phyloP scores from a whole-genome alignment of 2,329 filamentous ascomycete species.

The Hypomyces rosellus region DNA sequence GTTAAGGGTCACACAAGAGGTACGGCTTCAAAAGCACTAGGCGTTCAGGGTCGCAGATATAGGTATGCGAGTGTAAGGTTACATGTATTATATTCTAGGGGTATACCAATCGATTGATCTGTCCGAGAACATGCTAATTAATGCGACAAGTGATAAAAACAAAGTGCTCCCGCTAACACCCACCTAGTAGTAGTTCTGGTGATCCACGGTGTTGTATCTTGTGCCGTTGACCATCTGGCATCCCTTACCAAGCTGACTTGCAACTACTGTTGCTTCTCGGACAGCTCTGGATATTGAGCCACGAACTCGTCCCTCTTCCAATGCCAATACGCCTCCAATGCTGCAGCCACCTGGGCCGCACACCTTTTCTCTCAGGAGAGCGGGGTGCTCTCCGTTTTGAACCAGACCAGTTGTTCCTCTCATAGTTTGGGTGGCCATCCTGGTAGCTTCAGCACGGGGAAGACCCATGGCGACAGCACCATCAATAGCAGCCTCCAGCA shows the following conservation, averaged over 20 bases:
- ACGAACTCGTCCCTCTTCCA: constrained; percentile 67
- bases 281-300: constrained; percentile 62
- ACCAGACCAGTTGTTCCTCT: constrained; percentile 64
- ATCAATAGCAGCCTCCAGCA: constrained; percentile 70
- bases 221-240: constrained; percentile 33
- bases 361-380: constrained; percentile 69
- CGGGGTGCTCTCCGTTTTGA: constrained; percentile 66
- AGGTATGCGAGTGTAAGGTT: constrained; percentile 1
- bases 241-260: constrained; percentile 51
- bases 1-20: background rate
- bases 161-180: background rate
- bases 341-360: constrained; percentile 72
- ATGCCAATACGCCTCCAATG: constrained; percentile 63
- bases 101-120: constrained; percentile 4
- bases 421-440: constrained; percentile 77
- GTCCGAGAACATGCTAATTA: constrained; percentile 3
- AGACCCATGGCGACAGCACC: constrained; percentile 75
- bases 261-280: constrained; percentile 63
- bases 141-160: constrained; percentile 2
- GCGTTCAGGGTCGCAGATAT: background rate
- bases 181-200: background rate
- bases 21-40: background rate
- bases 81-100: constrained; percentile 11
- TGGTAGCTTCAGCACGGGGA: constrained; percentile 63
- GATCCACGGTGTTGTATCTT: constrained; percentile 14